Evolutionary conservation across 805 yeast species (phyloP), one percentile per base, ranked within the genome.

Genomic region (Sugiyamaella lignohabitans): DNA sequence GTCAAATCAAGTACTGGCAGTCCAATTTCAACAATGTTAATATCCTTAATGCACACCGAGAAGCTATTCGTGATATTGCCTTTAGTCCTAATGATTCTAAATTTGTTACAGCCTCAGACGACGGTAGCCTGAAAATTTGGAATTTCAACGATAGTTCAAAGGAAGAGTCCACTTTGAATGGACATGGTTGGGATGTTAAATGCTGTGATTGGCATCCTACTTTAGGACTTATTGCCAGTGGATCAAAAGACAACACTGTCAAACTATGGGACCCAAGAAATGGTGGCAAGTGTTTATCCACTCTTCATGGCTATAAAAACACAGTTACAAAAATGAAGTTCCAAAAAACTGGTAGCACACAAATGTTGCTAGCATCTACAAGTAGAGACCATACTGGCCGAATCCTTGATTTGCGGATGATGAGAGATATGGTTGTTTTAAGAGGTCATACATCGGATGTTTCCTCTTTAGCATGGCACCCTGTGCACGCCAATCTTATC

Each of bases 121-220:
- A 93, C 65, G 84, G 87, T 43, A 75, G 83, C 4, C 70, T 91
- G 51, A 94, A 93, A 62, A 82, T 93, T 34, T 93, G 98, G 97
- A 87, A 89, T 66, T 93, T 93, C 67, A 83, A 86, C 60, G 86
- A 84, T 59, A 93, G 93, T 32, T 70, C 75, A 49, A 93, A 87
- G 56, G 99, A 93, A 61, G 99, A 93, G 61, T 68, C 85, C 41
- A 72, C 78, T 0, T 70, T 93, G 46, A 74, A 80, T 20, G 98
- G 98, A 1, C 99, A 93, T 66, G 96, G 94, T 63, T 93, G 99
- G 99, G 99, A 93, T 66, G 97, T 93, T 19, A 93, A 93, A 62
- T 80, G 89, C 46, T 86, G 94, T 45, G 98, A 93, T 64, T 93
- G 99, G 99, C 99, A 93, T 65, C 86, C 95, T 3, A 72, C 75